Percentiles rank a stretch among this genome's conserved stretches.
Evolutionary conservation across 2,329 filamentous ascomycete species (phyloP).

Genomic region (Magnaporthiopsis incrustans): DNA sequence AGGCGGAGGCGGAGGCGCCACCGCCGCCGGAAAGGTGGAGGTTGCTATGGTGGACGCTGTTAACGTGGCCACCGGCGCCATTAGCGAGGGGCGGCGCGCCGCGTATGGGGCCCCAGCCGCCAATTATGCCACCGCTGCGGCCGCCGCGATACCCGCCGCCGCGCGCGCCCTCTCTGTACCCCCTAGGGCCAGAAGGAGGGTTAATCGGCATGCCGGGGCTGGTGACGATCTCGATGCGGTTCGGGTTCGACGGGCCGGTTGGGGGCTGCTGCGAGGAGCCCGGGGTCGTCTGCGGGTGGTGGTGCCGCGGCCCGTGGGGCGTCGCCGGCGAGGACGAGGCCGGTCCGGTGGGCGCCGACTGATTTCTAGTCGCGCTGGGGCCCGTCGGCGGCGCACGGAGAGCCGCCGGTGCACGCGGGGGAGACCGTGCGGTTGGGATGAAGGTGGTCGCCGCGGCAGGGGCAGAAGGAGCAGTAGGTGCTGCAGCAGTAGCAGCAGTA

Average conservation of each 20-base stretch:
- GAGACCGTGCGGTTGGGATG: conserved; percentile 27
- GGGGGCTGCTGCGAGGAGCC: conserved; percentile 27
- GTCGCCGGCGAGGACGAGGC: conserved; percentile 23
- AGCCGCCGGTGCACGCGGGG: conserved; percentile 47
- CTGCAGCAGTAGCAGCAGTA: conserved; percentile 18
- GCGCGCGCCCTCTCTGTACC: conserved; percentile 38
- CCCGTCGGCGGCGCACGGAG: conserved; percentile 42
- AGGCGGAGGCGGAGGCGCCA: neutral
- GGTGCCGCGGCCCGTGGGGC: conserved; percentile 19
- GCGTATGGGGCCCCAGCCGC: conserved; percentile 15
- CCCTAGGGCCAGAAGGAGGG: conserved; percentile 46
- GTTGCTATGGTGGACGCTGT: neutral
- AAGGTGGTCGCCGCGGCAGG: conserved; percentile 20
- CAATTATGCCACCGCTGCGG: conserved; percentile 25
- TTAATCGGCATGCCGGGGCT: conserved; percentile 27
- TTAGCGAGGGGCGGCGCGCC: neutral
- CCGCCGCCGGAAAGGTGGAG: neutral
- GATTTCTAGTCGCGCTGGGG: conserved; percentile 29
- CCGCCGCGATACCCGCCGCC: conserved; percentile 37
- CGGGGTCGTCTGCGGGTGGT: conserved; percentile 13
- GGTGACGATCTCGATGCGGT: conserved; percentile 31
- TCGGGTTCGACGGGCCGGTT: conserved; percentile 19
- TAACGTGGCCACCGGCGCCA: neutral
- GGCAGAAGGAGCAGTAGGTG: conserved; percentile 9
- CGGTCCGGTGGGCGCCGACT: conserved; percentile 23